Conservation (phyloP, 805 yeast species). For the Henningerozyma blattae region DNA sequence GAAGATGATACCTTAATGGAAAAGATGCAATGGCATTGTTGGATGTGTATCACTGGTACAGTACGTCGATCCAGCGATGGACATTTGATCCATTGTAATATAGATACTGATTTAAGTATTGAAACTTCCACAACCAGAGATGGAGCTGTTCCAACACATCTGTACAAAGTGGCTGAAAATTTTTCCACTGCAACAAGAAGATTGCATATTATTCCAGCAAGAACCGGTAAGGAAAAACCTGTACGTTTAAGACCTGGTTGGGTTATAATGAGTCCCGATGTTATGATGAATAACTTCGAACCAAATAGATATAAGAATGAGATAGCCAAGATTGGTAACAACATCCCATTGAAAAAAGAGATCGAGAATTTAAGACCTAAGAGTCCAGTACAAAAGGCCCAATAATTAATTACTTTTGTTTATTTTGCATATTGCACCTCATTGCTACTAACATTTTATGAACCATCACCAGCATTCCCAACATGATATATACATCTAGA, state of each 20-base stretch:
- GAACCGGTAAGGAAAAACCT: slow-evolving; percentile 52
- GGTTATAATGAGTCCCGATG: slow-evolving; percentile 83
- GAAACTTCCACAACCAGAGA: slow-evolving; percentile 36
- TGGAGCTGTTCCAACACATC: slow-evolving; percentile 55
- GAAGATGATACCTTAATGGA: slow-evolving; percentile 40
- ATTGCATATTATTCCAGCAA: slow-evolving; percentile 72
- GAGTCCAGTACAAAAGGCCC: slow-evolving; percentile 41
- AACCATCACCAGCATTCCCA: no score
- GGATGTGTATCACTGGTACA: slow-evolving; percentile 96
- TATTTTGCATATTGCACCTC: no score
- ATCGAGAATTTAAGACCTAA: slow-evolving; percentile 77
- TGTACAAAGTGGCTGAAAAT: slow-evolving; percentile 79
- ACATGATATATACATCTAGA: no score
- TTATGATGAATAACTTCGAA: slow-evolving; percentile 57
- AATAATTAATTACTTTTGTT: no score
- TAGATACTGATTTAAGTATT: slow-evolving; percentile 77
- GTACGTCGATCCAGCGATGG: slow-evolving; percentile 76
- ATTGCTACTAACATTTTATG: no score
- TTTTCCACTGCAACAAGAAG: slow-evolving; percentile 74
- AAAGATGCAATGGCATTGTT: slow-evolving; percentile 88
- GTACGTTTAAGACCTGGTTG: slow-evolving; percentile 72
- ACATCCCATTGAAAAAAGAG: slow-evolving; percentile 57
- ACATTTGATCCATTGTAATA: slow-evolving; percentile 81
- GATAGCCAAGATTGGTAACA: slow-evolving; percentile 33
- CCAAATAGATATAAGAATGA: slow-evolving; percentile 34